Evolutionary conservation across 345 rosid genomes (phyloP).

Genomic region (Anacardium occidentale): DNA sequence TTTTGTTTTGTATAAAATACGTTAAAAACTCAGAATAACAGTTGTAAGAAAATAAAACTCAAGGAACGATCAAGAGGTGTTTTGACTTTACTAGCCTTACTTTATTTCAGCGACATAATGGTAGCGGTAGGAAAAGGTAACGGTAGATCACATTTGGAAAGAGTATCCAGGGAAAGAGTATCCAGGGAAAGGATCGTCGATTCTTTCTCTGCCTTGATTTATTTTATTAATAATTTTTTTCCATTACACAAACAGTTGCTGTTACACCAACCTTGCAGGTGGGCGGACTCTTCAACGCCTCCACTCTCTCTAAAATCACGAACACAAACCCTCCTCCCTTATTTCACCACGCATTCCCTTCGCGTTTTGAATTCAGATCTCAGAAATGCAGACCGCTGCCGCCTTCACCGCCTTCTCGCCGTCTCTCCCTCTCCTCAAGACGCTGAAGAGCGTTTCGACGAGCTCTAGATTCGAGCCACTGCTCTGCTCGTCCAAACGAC

Average conservation of each 20-base stretch:
- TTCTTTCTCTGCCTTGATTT: too few species aligned
- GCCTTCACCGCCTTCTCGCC: slow-evolving; percentile 42
- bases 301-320: not conserved
- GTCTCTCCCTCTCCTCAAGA: slow-evolving; percentile 38
- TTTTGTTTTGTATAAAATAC: too few species aligned
- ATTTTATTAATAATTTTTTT: too few species aligned
- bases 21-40: too few species aligned
- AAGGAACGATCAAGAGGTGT: too few species aligned
- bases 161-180: too few species aligned
- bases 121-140: too few species aligned
- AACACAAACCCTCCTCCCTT: not conserved
- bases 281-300: slow-evolving; percentile 50
- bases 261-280: slow-evolving; percentile 19
- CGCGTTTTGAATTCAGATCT: slow-evolving; percentile 27
- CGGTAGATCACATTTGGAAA: too few species aligned
- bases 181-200: not conserved
- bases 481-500: slow-evolving; percentile 36
- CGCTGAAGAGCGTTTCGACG: slow-evolving; percentile 9
- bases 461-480: slow-evolving; percentile 34
- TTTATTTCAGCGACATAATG: too few species aligned
- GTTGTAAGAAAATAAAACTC: too few species aligned
- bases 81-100: too few species aligned
- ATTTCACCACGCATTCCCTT: not conserved
- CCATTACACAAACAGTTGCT: not conserved
- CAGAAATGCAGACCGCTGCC: slow-evolving; percentile 66